Conservation (phyloP, 257 asterid genomes). For the Euphrasia confusa region DNA sequence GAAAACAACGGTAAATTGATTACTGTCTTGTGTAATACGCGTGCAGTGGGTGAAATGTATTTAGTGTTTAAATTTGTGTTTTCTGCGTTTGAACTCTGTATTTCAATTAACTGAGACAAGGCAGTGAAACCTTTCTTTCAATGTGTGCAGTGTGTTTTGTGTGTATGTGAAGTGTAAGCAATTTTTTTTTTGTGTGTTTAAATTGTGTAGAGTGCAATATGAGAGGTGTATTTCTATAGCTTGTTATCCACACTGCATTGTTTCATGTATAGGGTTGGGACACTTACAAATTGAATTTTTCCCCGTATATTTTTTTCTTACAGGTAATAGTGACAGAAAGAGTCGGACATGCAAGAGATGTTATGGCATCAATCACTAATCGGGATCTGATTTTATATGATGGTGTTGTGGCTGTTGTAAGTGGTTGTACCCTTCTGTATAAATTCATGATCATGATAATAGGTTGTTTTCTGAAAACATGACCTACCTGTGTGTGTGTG, state of each 20-base stretch:
- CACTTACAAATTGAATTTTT: constrained; percentile 13
- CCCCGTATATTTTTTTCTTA: constrained; percentile 8
- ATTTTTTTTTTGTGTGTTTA: no score
- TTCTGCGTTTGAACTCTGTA: no score
- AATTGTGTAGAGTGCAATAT: no score
- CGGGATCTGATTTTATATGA: constrained; percentile 67
- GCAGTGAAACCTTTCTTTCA: no score
- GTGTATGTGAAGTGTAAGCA: no score
- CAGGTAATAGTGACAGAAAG: constrained; percentile 89
- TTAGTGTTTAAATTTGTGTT: no score
- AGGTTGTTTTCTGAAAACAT: no score
- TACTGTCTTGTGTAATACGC: neutral
- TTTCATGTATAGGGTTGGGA: neutral
- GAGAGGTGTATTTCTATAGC: no score
- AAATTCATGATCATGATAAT: constrained; percentile 1
- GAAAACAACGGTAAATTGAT: constrained; percentile 58
- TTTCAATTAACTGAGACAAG: no score
- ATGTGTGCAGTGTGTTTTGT: no score
- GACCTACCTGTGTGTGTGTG: no score
- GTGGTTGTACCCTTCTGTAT: constrained; percentile 31
- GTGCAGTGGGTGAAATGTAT: no score
- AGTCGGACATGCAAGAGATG: constrained; percentile 83
- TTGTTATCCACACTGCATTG: neutral
- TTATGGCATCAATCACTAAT: constrained; percentile 60
- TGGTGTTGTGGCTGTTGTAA: constrained; percentile 91